Conservation (phyloP, 768 basidiomycete genomes). For the Mycena maculata region DNA sequence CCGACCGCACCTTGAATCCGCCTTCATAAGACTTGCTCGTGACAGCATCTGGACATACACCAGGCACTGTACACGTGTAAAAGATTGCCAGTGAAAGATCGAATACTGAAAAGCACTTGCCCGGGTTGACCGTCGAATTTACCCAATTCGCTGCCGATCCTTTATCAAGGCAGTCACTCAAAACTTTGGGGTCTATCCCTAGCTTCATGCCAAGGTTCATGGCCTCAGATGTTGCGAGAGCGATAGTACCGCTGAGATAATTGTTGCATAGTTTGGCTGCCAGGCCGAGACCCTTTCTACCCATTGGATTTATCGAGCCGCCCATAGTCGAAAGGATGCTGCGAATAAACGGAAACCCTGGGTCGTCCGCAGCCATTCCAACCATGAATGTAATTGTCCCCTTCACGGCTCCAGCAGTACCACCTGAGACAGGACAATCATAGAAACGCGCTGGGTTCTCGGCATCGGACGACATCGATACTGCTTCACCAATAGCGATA, state of each 20-base stretch:
- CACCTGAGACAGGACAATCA: slow-evolving; percentile 58
- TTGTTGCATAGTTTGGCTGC: slow-evolving; percentile 60
- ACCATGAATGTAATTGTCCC: slow-evolving; percentile 56
- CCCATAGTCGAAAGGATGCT: slow-evolving; percentile 51
- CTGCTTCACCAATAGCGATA: slow-evolving; percentile 44
- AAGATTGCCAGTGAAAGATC: not conserved
- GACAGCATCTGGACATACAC: slow-evolving; percentile 56
- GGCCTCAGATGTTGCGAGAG: slow-evolving; percentile 55
- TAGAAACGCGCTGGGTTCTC: slow-evolving; percentile 43
- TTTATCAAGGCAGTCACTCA: slow-evolving; percentile 52
- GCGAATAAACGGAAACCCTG: slow-evolving; percentile 47
- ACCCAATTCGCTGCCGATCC: slow-evolving; percentile 57
- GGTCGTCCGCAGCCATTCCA: slow-evolving; percentile 47
- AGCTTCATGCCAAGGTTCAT: slow-evolving; percentile 60
- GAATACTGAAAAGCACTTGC: not conserved
- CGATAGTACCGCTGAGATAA: slow-evolving; percentile 55
- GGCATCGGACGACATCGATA: slow-evolving; percentile 35
- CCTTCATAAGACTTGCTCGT: slow-evolving; percentile 56
- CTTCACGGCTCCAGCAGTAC: slow-evolving; percentile 52
- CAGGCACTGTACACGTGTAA: slow-evolving; percentile 43
- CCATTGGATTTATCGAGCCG: slow-evolving; percentile 49
- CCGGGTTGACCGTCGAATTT: slow-evolving; percentile 54
- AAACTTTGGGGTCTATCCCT: slow-evolving; percentile 52
- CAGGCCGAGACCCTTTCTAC: slow-evolving; percentile 54
- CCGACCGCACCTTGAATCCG: slow-evolving; percentile 51